Base-by-base conservation (phyloP, 139 green algal species). In the Parachlorella kessleri region DNA sequence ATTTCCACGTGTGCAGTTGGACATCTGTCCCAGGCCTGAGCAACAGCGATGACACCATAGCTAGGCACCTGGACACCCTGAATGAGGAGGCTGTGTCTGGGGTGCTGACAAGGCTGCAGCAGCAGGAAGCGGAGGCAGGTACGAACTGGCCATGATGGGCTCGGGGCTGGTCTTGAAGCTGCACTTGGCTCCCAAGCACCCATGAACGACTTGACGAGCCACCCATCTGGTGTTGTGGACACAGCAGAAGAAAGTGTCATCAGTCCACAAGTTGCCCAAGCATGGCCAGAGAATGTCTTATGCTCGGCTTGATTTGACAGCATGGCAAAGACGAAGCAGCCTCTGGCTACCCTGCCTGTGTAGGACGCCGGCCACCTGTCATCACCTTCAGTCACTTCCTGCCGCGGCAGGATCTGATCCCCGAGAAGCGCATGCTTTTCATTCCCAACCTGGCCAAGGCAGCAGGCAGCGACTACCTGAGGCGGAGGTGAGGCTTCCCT, bases 371-470 rank as follows among this genome's bases (percentile, higher is more conserved):
- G 53, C 72, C 81, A 4, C 77, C 81, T 5, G 39, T 92, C 48
- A 81, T 93, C 76, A 84, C 79, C 35, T 88, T 91, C 80, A 84
- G 69, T 8, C 87, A 93, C 80, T 91, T 92, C 80, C 67, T 93
- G 55, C 87, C 87, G 4, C 72, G 70, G 9, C 81, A 93, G 70
- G 82, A 86, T 36, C 82, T 95, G 67, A 78, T 92, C 36, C 91
- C 91, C 1, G 91, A 95, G 76, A 95, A 95, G 73, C 86, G 91
- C 39, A 88, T 92, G 82, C 81, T 94, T 48, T 65, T 85, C 73
- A 87, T 89, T 65, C 91, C 91, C 33, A 91, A 94, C 59, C 70
- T 95, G 32, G 80, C 91, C 65, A 94, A 95, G 76, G 90, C 92
- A 9, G 75, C 70, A 1, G 91, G 91, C 38, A 91, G 82, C 70